A percentile compares a stretch with the other conserved stretches of the same genome.
Conservation (phyloP, 1,284 basidiomycete species). For the Phellopilus nigrolimitatus region DNA sequence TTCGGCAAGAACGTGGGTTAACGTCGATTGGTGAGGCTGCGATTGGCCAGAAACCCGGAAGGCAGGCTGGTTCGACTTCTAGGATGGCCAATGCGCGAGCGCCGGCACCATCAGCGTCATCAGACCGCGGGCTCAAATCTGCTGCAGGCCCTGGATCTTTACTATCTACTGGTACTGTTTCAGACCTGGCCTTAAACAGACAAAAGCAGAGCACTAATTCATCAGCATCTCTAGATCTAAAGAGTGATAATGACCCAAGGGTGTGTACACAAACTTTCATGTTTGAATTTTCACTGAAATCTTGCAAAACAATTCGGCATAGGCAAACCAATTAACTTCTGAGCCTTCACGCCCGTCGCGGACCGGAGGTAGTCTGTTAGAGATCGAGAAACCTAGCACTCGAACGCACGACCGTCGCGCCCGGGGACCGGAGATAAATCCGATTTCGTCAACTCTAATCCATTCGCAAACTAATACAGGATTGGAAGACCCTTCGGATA, state of each 20-base stretch:
- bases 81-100: neutral
- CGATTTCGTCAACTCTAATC: neutral
- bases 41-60: neutral
- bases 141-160: neutral
- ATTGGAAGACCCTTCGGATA: neutral
- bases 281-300: too few relatives aligned
- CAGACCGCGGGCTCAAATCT: neutral
- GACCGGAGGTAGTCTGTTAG: too few relatives aligned
- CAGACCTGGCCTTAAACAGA: neutral
- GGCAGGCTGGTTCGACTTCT: neutral
- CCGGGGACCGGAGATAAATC: neutral
- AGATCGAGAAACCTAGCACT: neutral
- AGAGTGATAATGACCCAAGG: neutral
- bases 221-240: neutral
- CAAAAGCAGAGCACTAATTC: neutral
- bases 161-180: neutral
- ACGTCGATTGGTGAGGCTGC: neutral
- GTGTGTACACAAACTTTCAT: neutral
- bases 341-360: neutral
- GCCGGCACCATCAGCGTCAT: neutral
- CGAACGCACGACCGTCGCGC: neutral
- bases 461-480: neutral
- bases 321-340: too few relatives aligned
- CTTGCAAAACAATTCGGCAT: too few relatives aligned
- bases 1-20: neutral